phyloP scores from a whole-genome alignment of 2,329 filamentous ascomycete species.

The Sporothrix humicola region DNA sequence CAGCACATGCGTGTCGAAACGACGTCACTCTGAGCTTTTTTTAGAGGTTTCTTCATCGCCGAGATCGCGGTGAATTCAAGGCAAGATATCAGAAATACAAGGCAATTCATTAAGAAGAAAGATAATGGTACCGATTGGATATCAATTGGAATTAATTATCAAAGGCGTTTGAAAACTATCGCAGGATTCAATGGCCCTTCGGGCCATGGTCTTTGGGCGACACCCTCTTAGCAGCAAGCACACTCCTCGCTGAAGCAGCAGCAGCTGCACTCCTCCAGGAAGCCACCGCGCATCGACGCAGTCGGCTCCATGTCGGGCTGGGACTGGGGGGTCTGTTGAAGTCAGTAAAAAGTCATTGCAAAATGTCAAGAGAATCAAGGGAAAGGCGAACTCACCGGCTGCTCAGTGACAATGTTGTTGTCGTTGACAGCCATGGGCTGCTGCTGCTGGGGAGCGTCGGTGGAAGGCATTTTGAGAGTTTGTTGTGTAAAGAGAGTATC shows the following conservation, averaged over 20 bases:
- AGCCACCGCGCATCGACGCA: conserved; percentile 43
- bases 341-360: neutral
- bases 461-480: conserved; percentile 43
- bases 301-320: conserved; percentile 42
- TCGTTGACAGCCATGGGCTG: conserved; percentile 43
- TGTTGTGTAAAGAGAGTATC: conserved; percentile 32
- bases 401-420: conserved; percentile 41
- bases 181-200: neutral
- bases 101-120: too few relatives aligned
- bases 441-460: conserved; percentile 42
- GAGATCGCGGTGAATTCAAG: too few relatives aligned
- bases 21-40: conserved; percentile 15
- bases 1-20: conserved; percentile 19
- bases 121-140: too few relatives aligned
- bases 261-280: conserved; percentile 45
- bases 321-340: conserved; percentile 40
- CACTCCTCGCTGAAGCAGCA: conserved; percentile 44
- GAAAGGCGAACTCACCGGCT: conserved; percentile 40
- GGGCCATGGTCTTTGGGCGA: neutral
- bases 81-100: too few relatives aligned
- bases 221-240: conserved; percentile 41
- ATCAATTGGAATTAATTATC: too few relatives aligned
- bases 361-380: neutral
- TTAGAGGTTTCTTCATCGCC: too few relatives aligned
- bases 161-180: neutral